Base-by-base conservation (phyloP, 768 basidiomycete species). In the Galerina marginata region DNA sequence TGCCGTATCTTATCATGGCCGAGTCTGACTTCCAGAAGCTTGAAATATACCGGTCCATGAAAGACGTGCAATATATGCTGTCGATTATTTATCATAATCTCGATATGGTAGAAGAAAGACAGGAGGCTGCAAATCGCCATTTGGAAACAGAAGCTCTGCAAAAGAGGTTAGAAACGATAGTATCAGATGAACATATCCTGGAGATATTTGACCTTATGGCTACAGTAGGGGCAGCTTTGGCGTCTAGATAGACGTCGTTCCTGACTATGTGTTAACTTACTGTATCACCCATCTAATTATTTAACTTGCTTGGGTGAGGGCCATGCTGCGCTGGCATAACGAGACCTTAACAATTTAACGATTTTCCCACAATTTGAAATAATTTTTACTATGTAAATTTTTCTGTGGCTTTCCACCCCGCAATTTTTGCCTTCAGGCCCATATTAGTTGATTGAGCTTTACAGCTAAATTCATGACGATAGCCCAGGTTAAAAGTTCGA, bases 41-140 rank as follows among this genome's bases (percentile, higher is more conserved):
- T 40, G 79, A 88, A 63, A 86, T 92, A 71, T 77, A 82, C 60
- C 74, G 78, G 46, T 83, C 89, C 3, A 70, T 84, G 37, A 80
- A 83, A 66, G 90, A 92, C 67, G 88, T 90, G 16, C 88, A 90
- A 61, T 93, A 90, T 75, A 72, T 90, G 53, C 73, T 89, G 33
- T 85, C 90, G 9, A 82, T 91, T 40, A 78, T 91, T 29, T 89
- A 87, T 70, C 84, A 94, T 73, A 93, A 89, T 63, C 75, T 92
- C 37, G 85, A 80, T 3, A 78, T 84, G 76, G 68, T 70, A 37
- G 64, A 64, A 25, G 82, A 89, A 60, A 77, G 92, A 39, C 85
- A 91, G 52, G 81, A 77, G 3, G 80, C 78, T 0, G 81, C 85
- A 4, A 71, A 72, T 59, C 77, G 84, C 42, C 84, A 89, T 66